These are phyloP conservation scores for Cyclotella atomus DNA, from an alignment of 108 stramenopile genomes.

Conservation along the genomic window DNA sequence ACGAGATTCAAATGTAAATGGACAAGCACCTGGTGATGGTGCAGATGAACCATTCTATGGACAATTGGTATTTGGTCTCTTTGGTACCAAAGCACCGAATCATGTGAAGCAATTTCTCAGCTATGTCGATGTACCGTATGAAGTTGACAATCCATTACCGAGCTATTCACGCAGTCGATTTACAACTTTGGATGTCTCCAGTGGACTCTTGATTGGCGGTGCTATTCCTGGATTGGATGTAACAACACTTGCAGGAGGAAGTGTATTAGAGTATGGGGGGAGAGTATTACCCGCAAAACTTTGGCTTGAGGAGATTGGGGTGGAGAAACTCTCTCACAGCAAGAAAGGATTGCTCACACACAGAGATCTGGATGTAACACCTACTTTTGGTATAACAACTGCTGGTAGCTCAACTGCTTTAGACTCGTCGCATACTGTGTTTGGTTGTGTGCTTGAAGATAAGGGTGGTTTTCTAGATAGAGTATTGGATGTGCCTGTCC, in stretches of 20 bases:
- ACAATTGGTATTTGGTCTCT: constrained; percentile 69
- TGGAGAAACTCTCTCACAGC: constrained; percentile 48
- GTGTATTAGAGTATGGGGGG: constrained; percentile 69
- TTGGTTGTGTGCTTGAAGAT: constrained; percentile 75
- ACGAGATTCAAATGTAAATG: constrained; percentile 46
- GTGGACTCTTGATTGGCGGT: constrained; percentile 75
- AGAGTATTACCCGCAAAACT: constrained; percentile 70
- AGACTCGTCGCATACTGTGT: constrained; percentile 77
- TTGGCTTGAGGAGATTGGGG: constrained; percentile 68
- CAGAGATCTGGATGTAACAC: constrained; percentile 65
- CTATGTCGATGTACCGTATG: constrained; percentile 58
- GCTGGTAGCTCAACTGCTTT: constrained; percentile 49
- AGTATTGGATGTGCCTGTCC: constrained; percentile 62
- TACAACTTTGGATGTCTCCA: constrained; percentile 62
- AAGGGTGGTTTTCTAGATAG: constrained; percentile 58
- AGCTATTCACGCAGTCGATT: constrained; percentile 69
- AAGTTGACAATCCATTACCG: constrained; percentile 70
- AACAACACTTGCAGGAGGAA: constrained; percentile 61
- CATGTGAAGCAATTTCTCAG: constrained; percentile 68
- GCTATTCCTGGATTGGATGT: constrained; percentile 73
- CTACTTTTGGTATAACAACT: constrained; percentile 86
- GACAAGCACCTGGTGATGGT: neutral
- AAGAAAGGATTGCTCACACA: constrained; percentile 80
- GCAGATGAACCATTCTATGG: constrained; percentile 72
- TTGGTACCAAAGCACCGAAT: constrained; percentile 67